phyloP scores from a whole-genome alignment of 371 early-diverging fungal species.

The Mortierella sp. region DNA sequence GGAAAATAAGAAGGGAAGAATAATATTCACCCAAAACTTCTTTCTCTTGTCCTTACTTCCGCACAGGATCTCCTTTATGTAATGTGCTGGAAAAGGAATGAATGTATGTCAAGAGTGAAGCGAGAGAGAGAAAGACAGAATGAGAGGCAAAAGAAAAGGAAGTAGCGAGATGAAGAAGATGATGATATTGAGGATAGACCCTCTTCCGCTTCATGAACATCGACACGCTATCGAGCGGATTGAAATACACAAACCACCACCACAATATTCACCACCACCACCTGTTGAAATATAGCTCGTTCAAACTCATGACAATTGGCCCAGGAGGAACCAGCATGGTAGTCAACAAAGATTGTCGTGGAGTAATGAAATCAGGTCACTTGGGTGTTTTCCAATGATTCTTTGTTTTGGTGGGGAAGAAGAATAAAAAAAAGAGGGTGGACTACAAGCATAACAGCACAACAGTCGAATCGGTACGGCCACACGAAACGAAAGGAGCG shows the following conservation, averaged over 20 bases:
- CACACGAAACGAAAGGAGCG: not conserved
- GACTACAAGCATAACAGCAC: not conserved
- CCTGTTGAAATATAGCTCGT: not conserved
- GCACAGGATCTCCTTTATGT: not conserved
- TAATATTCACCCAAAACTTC: not conserved
- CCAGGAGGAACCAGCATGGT: conserved; percentile 11
- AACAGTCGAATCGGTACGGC: not conserved
- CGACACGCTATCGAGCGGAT: not conserved
- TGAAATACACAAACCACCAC: not conserved
- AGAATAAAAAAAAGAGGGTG: not conserved
- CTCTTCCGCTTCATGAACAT: no score
- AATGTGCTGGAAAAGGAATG: not conserved
- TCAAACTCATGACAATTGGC: not conserved
- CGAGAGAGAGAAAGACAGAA: not conserved
- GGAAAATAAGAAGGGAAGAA: not conserved
- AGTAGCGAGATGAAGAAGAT: not conserved
- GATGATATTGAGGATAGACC: not conserved
- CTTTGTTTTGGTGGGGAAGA: not conserved
- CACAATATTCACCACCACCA: not conserved
- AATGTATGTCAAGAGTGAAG: not conserved
- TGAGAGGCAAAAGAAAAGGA: not conserved
- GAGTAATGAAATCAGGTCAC: not conserved
- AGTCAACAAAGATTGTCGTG: not conserved
- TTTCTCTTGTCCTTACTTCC: not conserved
- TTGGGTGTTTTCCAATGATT: not conserved